These are phyloP conservation scores for Rhynchospora tenuis DNA, from an alignment of 176 grass and related monocot species.

Conservation along the genomic window DNA sequence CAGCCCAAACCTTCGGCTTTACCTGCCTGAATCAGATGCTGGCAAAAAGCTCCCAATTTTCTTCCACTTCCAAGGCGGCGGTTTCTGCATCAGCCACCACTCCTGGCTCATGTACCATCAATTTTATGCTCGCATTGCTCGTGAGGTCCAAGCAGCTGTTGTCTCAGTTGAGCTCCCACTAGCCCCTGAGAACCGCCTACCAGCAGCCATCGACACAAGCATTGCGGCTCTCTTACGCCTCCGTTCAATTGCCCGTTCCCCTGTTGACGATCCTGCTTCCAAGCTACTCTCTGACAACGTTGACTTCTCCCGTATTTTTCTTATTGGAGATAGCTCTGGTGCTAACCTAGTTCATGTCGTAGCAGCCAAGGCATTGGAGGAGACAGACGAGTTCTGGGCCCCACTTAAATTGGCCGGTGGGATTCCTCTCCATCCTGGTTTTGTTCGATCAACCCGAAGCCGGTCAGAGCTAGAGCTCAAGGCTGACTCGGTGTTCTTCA, in stretches of 20 bases:
- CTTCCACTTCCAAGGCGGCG: slow-evolving; percentile 75
- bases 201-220: slow-evolving; percentile 38
- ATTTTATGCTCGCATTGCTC: slow-evolving; percentile 63
- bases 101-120: slow-evolving; percentile 79
- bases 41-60: slow-evolving; percentile 36
- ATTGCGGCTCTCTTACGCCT: slow-evolving; percentile 48
- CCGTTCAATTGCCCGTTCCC: slow-evolving; percentile 27
- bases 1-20: slow-evolving; percentile 56
- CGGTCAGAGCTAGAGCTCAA: slow-evolving; percentile 50
- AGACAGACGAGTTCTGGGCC: slow-evolving; percentile 17
- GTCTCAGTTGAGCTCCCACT: slow-evolving; percentile 62
- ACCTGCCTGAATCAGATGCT: slow-evolving; percentile 33
- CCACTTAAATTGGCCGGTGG: slow-evolving; percentile 61
- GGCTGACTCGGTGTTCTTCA: slow-evolving; percentile 70
- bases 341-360: slow-evolving; percentile 69
- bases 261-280: slow-evolving; percentile 13
- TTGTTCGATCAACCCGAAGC: slow-evolving; percentile 65
- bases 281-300: slow-evolving; percentile 31
- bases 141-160: slow-evolving; percentile 37
- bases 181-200: slow-evolving; percentile 60
- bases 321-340: slow-evolving; percentile 84
- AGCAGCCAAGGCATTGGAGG: slow-evolving; percentile 25
- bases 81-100: slow-evolving; percentile 77
- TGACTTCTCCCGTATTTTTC: slow-evolving; percentile 65
- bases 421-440: slow-evolving; percentile 67